phyloP scores from a whole-genome alignment of 2,329 filamentous ascomycete genomes.

The Akanthomyces dipterigenus region DNA sequence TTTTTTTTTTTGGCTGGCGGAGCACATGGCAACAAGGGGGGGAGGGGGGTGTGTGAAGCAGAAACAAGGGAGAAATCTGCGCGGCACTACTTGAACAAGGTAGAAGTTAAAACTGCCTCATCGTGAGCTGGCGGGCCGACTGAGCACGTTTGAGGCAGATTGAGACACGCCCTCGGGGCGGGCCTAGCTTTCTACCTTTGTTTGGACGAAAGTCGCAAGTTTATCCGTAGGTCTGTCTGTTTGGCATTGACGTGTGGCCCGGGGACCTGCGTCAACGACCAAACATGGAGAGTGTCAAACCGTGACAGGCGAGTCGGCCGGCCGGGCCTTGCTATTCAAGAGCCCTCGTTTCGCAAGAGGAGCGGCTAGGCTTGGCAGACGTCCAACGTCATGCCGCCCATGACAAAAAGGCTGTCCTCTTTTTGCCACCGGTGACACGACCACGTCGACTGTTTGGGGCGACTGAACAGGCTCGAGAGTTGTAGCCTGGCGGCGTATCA shows the following conservation, averaged over 20 bases:
- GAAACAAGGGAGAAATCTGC: neutral
- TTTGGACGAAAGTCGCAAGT: neutral
- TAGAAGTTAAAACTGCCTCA: too few relatives aligned
- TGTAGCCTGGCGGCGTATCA: too few relatives aligned
- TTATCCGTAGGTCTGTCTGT: too few relatives aligned
- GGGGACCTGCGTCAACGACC: neutral
- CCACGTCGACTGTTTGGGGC: neutral
- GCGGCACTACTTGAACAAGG: neutral
- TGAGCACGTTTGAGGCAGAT: conserved; percentile 8
- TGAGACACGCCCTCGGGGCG: neutral
- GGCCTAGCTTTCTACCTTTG: neutral
- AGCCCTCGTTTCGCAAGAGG: too few relatives aligned
- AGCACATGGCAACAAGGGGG: neutral
- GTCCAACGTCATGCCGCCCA: too few relatives aligned
- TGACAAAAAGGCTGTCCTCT: too few relatives aligned
- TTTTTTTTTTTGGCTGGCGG: neutral
- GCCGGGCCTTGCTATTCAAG: too few relatives aligned
- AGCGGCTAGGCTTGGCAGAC: too few relatives aligned
- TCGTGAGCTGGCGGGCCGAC: neutral
- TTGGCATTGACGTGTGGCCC: neutral
- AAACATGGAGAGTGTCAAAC: neutral
- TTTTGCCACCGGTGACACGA: neutral
- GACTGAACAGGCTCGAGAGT: too few relatives aligned
- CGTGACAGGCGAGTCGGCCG: too few relatives aligned
- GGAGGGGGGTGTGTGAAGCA: neutral